A percentile compares a stretch with the other conserved stretches of the same genome.
phyloP scores from a whole-genome alignment of 2,329 filamentous ascomycete genomes.

The Amylocarpus encephaloides region DNA sequence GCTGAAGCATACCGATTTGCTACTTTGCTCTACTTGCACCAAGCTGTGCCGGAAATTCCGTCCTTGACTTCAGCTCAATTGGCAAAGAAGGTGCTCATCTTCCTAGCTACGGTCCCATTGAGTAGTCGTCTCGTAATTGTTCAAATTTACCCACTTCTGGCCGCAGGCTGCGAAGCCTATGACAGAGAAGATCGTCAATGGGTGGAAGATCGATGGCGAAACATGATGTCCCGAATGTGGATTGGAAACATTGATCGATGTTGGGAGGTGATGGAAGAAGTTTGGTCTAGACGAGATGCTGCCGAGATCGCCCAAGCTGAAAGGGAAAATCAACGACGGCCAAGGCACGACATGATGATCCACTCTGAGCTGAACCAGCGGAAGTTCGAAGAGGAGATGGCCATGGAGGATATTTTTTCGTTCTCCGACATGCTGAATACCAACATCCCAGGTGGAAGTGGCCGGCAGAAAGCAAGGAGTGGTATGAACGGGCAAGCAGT shows the following conservation, averaged over 20 bases:
- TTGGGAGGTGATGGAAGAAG: constrained; percentile 57
- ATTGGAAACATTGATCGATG: constrained; percentile 63
- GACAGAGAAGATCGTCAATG: constrained; percentile 55
- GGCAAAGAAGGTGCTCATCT: constrained; percentile 54
- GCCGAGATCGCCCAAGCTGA: constrained; percentile 24
- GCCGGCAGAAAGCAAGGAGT: constrained; percentile 23
- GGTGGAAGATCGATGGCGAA: constrained; percentile 56
- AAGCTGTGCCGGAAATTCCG: constrained; percentile 62
- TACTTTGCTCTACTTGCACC: constrained; percentile 59
- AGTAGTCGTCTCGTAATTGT: constrained; percentile 58
- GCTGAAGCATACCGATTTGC: constrained; percentile 63
- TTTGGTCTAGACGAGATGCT: constrained; percentile 57
- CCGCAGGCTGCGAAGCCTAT: constrained; percentile 58
- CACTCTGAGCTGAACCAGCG: constrained; percentile 24
- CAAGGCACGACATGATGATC: constrained; percentile 15
- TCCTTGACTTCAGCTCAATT: constrained; percentile 50
- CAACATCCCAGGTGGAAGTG: constrained; percentile 4
- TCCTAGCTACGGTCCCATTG: constrained; percentile 57
- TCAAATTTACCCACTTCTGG: constrained; percentile 63
- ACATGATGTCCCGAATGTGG: constrained; percentile 55
- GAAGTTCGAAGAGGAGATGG: constrained; percentile 29
- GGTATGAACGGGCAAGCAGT: constrained; percentile 7
- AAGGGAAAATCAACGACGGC: constrained; percentile 16
- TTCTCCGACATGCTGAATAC: constrained; percentile 28
- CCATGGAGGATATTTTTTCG: constrained; percentile 22